Evolutionary conservation across 306 rosid species (phyloP).

Genomic region (Acacia acuminata): DNA sequence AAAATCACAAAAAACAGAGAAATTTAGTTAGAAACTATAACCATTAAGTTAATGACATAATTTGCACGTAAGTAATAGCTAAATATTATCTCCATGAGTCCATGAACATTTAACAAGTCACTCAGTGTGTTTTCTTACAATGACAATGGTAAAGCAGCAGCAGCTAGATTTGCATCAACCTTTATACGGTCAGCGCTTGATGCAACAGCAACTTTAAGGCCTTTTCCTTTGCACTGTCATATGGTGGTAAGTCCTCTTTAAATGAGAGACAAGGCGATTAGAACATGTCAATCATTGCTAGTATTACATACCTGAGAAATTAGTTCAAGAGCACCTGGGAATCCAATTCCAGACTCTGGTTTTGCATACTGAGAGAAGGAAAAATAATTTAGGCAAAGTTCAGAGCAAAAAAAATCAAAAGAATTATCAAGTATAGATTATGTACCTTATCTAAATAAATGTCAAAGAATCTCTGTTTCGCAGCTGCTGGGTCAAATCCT

Average conservation of each 20-base stretch:
- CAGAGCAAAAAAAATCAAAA: conserved; percentile 10
- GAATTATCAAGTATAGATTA: conserved; percentile 14
- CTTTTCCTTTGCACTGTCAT: conserved; percentile 82
- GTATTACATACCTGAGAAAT: conserved; percentile 70
- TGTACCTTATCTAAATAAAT: conserved; percentile 84
- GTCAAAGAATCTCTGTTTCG: conserved; percentile 89
- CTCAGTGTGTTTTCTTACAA: conserved; percentile 57
- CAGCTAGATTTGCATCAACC: conserved; percentile 95
- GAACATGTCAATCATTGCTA: conserved; percentile 11
- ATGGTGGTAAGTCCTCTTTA: conserved; percentile 22
- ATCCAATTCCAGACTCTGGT: conserved; percentile 94
- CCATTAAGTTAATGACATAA: neutral
- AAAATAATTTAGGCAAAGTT: conserved; percentile 25
- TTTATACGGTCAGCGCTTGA: conserved; percentile 98
- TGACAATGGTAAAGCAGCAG: conserved; percentile 84
- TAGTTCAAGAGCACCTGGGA: conserved; percentile 93
- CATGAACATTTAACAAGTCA: conserved; percentile 24
- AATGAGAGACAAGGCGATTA: conserved; percentile 33
- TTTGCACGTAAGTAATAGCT: conserved; percentile 6
- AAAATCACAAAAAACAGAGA: neutral
- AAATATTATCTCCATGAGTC: conserved; percentile 19
- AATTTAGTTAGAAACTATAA: neutral
- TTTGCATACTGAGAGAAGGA: conserved; percentile 77
- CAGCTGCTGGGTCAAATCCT: conserved; percentile 73
- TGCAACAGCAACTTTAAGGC: conserved; percentile 98